A percentile compares a stretch with the other conserved stretches of the same genome.
phyloP scores from a whole-genome alignment of 768 basidiomycete genomes.

The Lactarius quietus region DNA sequence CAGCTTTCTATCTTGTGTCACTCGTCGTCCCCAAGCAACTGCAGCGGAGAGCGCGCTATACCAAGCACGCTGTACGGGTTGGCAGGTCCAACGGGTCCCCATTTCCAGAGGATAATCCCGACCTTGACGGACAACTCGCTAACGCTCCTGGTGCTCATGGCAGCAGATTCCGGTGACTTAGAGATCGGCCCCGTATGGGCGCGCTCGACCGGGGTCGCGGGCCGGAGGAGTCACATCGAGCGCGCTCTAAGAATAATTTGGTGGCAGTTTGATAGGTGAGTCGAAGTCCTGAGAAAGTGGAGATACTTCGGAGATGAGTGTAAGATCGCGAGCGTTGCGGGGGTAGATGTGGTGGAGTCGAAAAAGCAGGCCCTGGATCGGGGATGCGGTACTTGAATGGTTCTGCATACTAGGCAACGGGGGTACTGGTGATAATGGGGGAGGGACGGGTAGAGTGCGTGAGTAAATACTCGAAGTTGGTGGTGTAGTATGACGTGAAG shows the following conservation, averaged over 20 bases:
- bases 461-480: background rate
- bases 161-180: background rate
- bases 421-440: too few species aligned
- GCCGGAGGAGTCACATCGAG: background rate
- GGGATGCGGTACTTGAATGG: too few species aligned
- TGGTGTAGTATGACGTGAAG: slow-evolving; percentile 1
- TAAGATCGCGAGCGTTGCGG: background rate
- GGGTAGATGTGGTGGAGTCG: background rate
- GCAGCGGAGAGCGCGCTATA: slow-evolving; percentile 1
- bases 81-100: slow-evolving; percentile 16
- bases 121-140: background rate
- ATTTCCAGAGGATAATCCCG: background rate
- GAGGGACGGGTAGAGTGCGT: too few species aligned
- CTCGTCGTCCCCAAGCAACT: background rate
- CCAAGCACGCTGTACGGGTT: slow-evolving; percentile 21
- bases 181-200: background rate
- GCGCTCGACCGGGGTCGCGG: background rate
- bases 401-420: too few species aligned
- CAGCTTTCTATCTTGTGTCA: background rate
- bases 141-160: background rate
- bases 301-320: background rate
- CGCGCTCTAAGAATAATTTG: slow-evolving; percentile 11
- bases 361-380: too few species aligned
- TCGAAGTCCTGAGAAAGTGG: background rate
- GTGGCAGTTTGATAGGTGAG: slow-evolving; percentile 9